A percentile compares a stretch with the other conserved stretches of the same genome.
Conservation (phyloP, 192 early-diverging fungal genomes). For the Pecoramyces ruminantium region DNA sequence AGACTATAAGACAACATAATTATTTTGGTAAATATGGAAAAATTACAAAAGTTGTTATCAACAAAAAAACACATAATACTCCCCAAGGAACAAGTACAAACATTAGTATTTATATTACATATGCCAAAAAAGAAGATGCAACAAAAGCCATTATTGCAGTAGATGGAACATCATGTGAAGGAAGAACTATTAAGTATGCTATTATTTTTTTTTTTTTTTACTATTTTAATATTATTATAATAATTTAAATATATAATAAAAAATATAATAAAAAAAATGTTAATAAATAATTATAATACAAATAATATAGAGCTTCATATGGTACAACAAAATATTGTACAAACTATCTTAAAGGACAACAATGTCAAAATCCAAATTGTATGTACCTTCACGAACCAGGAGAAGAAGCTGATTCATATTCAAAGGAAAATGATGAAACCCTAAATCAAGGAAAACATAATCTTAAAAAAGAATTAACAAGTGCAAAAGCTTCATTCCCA, state of each 20-base stretch:
- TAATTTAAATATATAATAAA: no score
- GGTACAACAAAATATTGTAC: constrained; percentile 98
- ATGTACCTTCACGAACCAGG: constrained; percentile 91
- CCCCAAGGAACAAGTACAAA: not conserved
- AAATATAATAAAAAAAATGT: no score
- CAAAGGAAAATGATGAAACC: constrained; percentile 51
- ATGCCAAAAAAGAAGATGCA: constrained; percentile 78
- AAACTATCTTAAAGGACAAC: constrained; percentile 76
- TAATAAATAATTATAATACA: no score
- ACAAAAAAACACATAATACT: constrained; percentile 8
- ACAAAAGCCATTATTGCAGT: constrained; percentile 81
- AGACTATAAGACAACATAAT: constrained; percentile 65
- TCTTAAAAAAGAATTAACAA: not conserved
- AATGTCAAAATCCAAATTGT: constrained; percentile 84
- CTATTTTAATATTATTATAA: no score
- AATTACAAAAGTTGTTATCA: constrained; percentile 84
- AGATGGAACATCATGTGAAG: constrained; percentile 75
- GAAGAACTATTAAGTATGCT: constrained; percentile 55
- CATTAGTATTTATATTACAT: constrained; percentile 84
- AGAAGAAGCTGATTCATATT: constrained; percentile 81
- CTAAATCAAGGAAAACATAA: not conserved
- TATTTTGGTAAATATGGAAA: constrained; percentile 99
- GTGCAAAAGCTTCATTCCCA: not conserved
- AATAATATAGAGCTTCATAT: constrained; percentile 78
- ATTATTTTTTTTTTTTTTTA: not conserved